Evolutionary conservation across 2,329 filamentous ascomycete genomes (phyloP), one percentile per base, ranked within the genome.

Genomic region (Pseudogymnoascus sp.): DNA sequence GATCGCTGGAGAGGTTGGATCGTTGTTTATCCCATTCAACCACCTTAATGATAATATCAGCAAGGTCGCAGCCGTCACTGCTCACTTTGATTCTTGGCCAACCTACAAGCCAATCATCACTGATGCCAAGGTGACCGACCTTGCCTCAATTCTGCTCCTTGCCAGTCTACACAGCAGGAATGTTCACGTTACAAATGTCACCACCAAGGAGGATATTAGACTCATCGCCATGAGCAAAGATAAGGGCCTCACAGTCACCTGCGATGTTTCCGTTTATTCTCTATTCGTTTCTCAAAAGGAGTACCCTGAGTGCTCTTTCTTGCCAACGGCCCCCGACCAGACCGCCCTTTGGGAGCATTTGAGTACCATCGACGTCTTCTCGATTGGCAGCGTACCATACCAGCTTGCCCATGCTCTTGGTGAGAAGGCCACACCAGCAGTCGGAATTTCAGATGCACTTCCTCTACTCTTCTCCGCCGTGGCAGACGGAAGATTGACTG

Each of bases 1-100:
- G 67, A 82, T 92, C 63, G 85, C 86, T 16, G 80, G 82, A 59
- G 88, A 92, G 68, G 89, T 93, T 63, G 90, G 89, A 29, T 91
- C 89, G 19, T 80, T 93, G 47, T 93, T 91, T 77, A 89, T 93
- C 66, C 89, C 89, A 13, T 93, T 93, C 80, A 91, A 93, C 75
- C 84, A 74, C 74, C 78, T 92, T 26, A 89, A 88, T 65, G 89
- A 88, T 69, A 93, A 92, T 74, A 91, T 93, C 74, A 91, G 86
- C 81, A 91, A 91, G 79, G 89, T 92, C 53, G 88, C 89, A 19
- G 86, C 89, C 8, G 88, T 92, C 66, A 90, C 88, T 62, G 84
- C 86, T 65, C 89, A 93, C 78, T 93, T 93, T 71, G 87, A 87
- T 65, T 82, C 86, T 24, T 93, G 89, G 89, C 89, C 89, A 37